Percentiles rank a stretch among this genome's conserved stretches.
Conservation (phyloP, 2,329 filamentous ascomycete species). For the Ceratocystis eucalypticola region DNA sequence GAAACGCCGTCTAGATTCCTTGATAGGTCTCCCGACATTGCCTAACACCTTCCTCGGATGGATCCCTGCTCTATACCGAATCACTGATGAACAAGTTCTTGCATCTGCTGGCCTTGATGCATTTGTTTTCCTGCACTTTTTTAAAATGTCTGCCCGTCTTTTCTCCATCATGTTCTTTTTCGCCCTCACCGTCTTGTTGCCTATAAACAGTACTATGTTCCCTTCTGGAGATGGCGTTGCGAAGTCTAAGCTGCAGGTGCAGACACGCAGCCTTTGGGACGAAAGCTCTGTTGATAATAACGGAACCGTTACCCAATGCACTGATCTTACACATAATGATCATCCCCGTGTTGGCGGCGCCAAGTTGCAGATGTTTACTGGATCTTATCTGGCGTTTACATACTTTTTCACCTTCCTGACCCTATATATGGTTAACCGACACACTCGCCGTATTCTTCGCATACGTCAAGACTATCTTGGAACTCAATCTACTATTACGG, state of each 20-base stretch:
- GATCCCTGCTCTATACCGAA: constrained; percentile 72
- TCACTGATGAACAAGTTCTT: constrained; percentile 80
- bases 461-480: constrained; percentile 84
- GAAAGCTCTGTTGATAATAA: constrained; percentile 12
- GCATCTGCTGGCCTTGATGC: constrained; percentile 86
- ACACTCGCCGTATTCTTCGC: constrained; percentile 75
- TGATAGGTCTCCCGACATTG: constrained; percentile 55
- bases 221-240: constrained; percentile 9
- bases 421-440: constrained; percentile 66
- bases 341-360: constrained; percentile 18
- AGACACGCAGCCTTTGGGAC: not conserved
- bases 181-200: constrained; percentile 64
- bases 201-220: constrained; percentile 62
- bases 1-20: constrained; percentile 54
- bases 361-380: constrained; percentile 45
- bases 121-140: constrained; percentile 90
- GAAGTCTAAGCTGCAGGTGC: constrained; percentile 9
- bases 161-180: constrained; percentile 70
- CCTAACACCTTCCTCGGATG: constrained; percentile 81
- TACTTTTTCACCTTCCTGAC: constrained; percentile 80
- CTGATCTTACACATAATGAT: constrained; percentile 25
- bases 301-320: constrained; percentile 17
- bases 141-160: constrained; percentile 85
- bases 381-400: constrained; percentile 89
- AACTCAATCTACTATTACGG: constrained; percentile 86